Base-by-base conservation (phyloP, 306 rosid genomes). In the Vachellia pachyceras region DNA sequence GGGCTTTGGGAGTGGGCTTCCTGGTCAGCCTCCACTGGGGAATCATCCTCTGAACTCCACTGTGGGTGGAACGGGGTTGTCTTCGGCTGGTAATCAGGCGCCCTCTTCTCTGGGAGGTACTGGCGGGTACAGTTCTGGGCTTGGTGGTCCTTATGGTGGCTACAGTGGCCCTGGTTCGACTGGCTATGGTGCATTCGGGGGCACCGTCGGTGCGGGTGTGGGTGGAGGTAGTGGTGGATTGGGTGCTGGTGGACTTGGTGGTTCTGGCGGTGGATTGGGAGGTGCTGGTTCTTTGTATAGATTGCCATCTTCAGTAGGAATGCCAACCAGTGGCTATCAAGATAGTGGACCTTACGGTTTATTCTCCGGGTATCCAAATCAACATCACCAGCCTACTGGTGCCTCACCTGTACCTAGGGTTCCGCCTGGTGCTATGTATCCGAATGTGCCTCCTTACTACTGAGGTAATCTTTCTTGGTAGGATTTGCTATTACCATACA, bases 361-460 rank as follows among this genome's bases (percentile, higher is more conserved):
- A 72, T 89, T 97, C 0, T 75, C 95, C 18, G 93, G 85, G 15
- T 90, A 91, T 74, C 96, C 88, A 42, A 90, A 86, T 86, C 99
- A 89, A 77, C 97, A 90, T 87, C 97, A 87, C 80, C 97, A 91
- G 49, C 90, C 90, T 79, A 3, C 97, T 1, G 96, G 90, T 45
- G 84, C 98, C 0, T 90, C 99, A 0, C 93, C 97, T 1, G 87
- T 85, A 7, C 97, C 96, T 4, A 92, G 96, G 88, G 93, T 84
- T 83, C 97, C 95, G 3, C 97, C 90, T 13, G 97, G 94, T 29
- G 94, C 96, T 5, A 88, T 95, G 97, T 91, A 93, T 84, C 97
- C 93, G 3, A 91, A 84, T 69, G 94, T 80, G 33, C 99, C 95
- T 17, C 97, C 93, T 41, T 95, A 95, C 80, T 95, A 85, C 88